Evolutionary conservation across 169 alveolate species (phyloP).

Genomic region (Perkinsus olseni): DNA sequence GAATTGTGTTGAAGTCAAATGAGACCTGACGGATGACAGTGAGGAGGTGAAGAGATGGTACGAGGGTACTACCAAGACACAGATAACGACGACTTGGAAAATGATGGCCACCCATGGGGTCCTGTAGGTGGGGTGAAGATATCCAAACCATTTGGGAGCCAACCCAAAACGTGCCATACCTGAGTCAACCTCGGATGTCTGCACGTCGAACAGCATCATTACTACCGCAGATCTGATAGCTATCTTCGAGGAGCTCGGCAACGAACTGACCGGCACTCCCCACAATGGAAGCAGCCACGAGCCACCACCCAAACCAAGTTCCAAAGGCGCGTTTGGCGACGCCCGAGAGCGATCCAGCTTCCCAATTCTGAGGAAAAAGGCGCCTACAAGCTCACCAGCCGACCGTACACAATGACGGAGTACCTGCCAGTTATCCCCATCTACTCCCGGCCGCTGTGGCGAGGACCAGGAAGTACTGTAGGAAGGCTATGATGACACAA

Average conservation of each 20-base stretch:
- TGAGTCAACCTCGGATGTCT: not conserved
- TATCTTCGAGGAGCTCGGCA: constrained; percentile 11
- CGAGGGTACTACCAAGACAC: not conserved
- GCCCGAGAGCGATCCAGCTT: not conserved
- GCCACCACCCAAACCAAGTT: not conserved
- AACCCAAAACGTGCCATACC: not conserved
- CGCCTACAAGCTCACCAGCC: too few relatives aligned
- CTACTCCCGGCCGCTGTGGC: not conserved
- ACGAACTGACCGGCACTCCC: constrained; percentile 7
- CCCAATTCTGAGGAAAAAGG: not conserved
- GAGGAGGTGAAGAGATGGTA: not conserved
- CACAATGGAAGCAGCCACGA: not conserved
- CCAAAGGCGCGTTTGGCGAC: not conserved
- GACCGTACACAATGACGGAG: too few relatives aligned
- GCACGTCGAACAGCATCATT: not conserved
- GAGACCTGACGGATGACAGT: not conserved
- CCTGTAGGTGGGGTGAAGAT: not conserved
- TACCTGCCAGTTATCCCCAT: not conserved
- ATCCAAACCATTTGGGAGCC: not conserved
- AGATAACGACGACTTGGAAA: not conserved
- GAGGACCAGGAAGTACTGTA: constrained; percentile 1
- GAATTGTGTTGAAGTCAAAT: not conserved
- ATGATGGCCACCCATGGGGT: not conserved
- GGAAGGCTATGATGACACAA: not conserved
- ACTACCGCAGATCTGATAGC: constrained; percentile 1